These are phyloP conservation scores for Sclerotinia trifoliorum DNA, from an alignment of 2,329 filamentous ascomycete species.

Conservation along the genomic window DNA sequence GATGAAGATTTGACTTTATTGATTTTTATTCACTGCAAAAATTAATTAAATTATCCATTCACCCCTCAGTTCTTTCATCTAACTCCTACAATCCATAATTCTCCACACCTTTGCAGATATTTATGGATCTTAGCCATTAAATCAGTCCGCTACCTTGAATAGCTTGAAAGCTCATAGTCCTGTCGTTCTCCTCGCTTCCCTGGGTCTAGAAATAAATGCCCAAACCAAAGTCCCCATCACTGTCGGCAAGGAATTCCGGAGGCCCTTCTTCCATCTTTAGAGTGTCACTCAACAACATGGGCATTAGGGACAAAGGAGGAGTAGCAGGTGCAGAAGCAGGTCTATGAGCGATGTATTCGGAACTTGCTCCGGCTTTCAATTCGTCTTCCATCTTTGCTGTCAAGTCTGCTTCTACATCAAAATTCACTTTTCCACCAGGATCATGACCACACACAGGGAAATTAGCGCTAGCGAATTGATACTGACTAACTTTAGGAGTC, in stretches of 20 bases:
- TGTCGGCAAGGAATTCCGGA: background rate
- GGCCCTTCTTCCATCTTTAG: background rate
- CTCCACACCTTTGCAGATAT: background rate
- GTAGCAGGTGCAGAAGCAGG: background rate
- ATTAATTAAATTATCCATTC: background rate
- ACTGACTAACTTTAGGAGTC: background rate
- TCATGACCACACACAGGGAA: slow-evolving; percentile 11
- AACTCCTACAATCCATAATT: background rate
- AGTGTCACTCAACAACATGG: background rate
- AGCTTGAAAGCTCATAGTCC: background rate
- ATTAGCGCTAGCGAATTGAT: background rate
- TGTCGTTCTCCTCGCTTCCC: background rate
- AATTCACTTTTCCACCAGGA: slow-evolving; percentile 40
- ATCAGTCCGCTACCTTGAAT: no score
- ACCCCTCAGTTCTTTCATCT: background rate
- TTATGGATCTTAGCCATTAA: background rate
- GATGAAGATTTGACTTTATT: background rate
- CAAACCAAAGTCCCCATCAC: background rate
- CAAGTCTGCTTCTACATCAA: slow-evolving; percentile 42
- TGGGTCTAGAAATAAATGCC: background rate
- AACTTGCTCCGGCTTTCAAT: slow-evolving; percentile 23
- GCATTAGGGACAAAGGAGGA: background rate
- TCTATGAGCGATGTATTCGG: background rate
- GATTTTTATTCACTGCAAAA: background rate
- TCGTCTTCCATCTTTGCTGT: slow-evolving; percentile 29